A percentile compares a stretch with the other conserved stretches of the same genome.
These are phyloP conservation scores for Flammula alnicola DNA, from an alignment of 1,284 basidiomycete genomes.

Conservation along the genomic window DNA sequence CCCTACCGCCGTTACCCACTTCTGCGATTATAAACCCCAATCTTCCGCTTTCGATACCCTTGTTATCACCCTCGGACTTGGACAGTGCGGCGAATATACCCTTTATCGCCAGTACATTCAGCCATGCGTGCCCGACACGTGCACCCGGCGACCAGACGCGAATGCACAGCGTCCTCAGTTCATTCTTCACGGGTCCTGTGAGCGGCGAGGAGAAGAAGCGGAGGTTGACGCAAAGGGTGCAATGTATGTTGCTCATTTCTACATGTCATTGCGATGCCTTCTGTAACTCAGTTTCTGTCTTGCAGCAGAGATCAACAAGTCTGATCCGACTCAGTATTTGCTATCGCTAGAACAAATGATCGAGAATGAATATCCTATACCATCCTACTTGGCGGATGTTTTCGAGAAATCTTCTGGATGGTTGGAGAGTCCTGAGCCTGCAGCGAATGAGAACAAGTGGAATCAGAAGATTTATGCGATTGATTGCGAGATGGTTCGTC, in stretches of 20 bases:
- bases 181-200: slow-evolving; percentile 82
- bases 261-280: neutral
- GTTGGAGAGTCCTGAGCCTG: slow-evolving; percentile 76
- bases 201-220: slow-evolving; percentile 79
- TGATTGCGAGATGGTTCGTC: slow-evolving; percentile 92
- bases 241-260: slow-evolving; percentile 47
- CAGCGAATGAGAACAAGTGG: slow-evolving; percentile 28
- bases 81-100: slow-evolving; percentile 54
- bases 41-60: slow-evolving; percentile 66
- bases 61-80: slow-evolving; percentile 39
- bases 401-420: slow-evolving; percentile 67
- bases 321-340: slow-evolving; percentile 72
- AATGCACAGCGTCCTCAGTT: slow-evolving; percentile 84
- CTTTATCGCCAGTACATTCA: slow-evolving; percentile 82
- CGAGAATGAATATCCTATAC: slow-evolving; percentile 88
- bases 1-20: slow-evolving; percentile 67
- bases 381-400: slow-evolving; percentile 75
- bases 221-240: slow-evolving; percentile 55
- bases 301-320: slow-evolving; percentile 62
- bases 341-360: slow-evolving; percentile 85
- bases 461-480: slow-evolving; percentile 65
- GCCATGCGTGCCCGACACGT: slow-evolving; percentile 87
- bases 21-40: slow-evolving; percentile 70
- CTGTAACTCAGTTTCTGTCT: slow-evolving; percentile 17
- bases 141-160: slow-evolving; percentile 85